A percentile compares a stretch with the other conserved stretches of the same genome.
Conservation (phyloP, 768 basidiomycete species). For the Ephemerocybe angulata region DNA sequence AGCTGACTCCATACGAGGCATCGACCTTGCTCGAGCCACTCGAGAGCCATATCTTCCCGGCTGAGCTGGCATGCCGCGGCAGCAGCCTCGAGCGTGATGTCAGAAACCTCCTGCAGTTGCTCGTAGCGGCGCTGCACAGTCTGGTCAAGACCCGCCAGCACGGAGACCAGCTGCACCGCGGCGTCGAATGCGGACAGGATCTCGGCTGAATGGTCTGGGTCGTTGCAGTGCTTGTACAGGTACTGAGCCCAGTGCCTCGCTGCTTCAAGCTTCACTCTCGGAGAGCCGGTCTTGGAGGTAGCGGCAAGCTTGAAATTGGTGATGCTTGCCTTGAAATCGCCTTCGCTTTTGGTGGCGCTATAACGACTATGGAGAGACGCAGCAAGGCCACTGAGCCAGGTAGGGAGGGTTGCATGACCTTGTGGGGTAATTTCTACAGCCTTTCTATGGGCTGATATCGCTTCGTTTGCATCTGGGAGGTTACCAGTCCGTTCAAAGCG, state of each 20-base stretch:
- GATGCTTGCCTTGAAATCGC: not conserved
- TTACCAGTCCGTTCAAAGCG: not conserved
- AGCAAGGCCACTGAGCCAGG: not conserved
- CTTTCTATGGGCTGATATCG: not conserved
- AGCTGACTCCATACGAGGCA: not conserved
- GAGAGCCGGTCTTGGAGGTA: not conserved
- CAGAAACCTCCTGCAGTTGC: not conserved
- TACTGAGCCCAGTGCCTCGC: not conserved
- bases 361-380: not conserved
- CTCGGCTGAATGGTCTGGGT: not conserved
- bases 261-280: not conserved
- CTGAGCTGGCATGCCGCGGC: constrained; percentile 20
- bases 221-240: not conserved
- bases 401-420: not conserved
- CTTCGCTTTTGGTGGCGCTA: not conserved
- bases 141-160: constrained; percentile 4
- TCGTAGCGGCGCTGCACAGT: constrained; percentile 2
- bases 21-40: constrained; percentile 32
- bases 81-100: constrained; percentile 15
- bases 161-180: not conserved
- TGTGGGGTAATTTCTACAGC: not conserved
- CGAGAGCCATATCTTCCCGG: constrained; percentile 23
- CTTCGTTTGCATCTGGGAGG: not conserved
- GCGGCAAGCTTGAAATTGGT: not conserved
- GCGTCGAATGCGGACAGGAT: not conserved